Evolutionary conservation across 306 rosid genomes (phyloP).

Genomic region (Cucurbita pepo): DNA sequence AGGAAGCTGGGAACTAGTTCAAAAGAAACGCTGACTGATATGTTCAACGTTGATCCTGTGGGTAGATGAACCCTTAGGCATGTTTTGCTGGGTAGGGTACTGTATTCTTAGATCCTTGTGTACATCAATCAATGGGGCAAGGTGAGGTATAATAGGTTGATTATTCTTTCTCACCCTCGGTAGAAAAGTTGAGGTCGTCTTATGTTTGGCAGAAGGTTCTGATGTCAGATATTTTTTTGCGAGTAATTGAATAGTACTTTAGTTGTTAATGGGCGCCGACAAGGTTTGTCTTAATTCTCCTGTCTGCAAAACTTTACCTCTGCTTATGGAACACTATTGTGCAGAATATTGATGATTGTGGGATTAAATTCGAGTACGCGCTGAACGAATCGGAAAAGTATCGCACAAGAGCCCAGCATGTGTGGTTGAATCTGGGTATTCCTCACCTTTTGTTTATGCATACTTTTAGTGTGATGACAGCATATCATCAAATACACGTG

Average conservation of each 20-base stretch:
- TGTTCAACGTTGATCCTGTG: not conserved
- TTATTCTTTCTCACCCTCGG: slow-evolving; percentile 8
- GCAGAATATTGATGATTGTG: not conserved
- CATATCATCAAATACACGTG: not conserved
- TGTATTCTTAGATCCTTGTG: slow-evolving; percentile 12
- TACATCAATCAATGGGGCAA: slow-evolving; percentile 9
- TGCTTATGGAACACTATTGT: not conserved
- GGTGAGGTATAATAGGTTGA: slow-evolving; percentile 7
- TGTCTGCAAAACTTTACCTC: not conserved
- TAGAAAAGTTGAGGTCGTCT: slow-evolving; percentile 7
- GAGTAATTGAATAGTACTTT: not conserved
- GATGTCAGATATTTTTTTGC: not conserved
- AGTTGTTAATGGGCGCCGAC: not conserved
- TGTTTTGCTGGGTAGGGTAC: slow-evolving; percentile 1
- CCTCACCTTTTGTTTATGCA: not conserved
- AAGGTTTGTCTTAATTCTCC: not conserved
- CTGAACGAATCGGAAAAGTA: not conserved
- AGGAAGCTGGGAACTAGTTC: slow-evolving; percentile 2
- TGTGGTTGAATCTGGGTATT: not conserved
- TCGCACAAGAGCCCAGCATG: not conserved
- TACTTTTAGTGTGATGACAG: not conserved
- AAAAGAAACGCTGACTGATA: not conserved
- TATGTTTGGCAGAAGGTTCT: slow-evolving; percentile 3
- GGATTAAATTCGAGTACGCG: not conserved
- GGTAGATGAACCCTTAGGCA: slow-evolving; percentile 1